Evolutionary conservation across 2,329 filamentous ascomycete species (phyloP), one percentile per base, ranked within the genome.

Genomic region (Fusarium sp.): DNA sequence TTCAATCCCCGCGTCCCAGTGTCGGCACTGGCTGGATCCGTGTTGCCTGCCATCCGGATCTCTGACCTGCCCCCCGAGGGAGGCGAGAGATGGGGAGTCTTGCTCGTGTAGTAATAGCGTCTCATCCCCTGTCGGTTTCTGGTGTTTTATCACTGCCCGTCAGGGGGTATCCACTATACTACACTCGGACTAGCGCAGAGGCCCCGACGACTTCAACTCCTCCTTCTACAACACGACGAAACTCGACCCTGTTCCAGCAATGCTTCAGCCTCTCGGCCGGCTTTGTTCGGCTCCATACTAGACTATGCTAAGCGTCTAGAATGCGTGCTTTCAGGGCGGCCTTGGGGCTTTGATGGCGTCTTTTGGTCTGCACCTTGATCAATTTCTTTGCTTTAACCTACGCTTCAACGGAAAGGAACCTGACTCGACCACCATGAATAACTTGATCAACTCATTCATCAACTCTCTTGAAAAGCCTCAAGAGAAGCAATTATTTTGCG

Each of bases 221-320:
- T 70, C 68, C 75, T 63, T 66, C 70, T 76, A 67, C 71, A 67
- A 74, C 76, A 67, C 71, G 64, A 71, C 84, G 85, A 87, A 87
- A 87, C 85, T 79, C 73, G 73, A 78, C 79, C 79, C 65, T 84
- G 85, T 87, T 84, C 81, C 85, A 87, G 81, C 77, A 82, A 76
- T 86, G 85, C 85, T 82, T 86, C 85, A 86, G 81, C 76, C 69
- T 68, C 62, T 63, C 47, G 4, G 35, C 69, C 56, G 57, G 69
- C 52, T 50, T 35, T 47, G 20, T 31, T 57, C 50, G 64, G 61
- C 64, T 62, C 56, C 57, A 58, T 64, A 42, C 50, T 50, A 60
- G 34, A 29, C 52, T 27, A 50, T 59, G 27, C 38, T 37, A 62
- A 62, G 59, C 31, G n/a, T 37, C n/a, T 7, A 62, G 29, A 45